Base-by-base conservation (phyloP, 2,329 filamentous ascomycete species). In the Exophiala aquamarina region DNA sequence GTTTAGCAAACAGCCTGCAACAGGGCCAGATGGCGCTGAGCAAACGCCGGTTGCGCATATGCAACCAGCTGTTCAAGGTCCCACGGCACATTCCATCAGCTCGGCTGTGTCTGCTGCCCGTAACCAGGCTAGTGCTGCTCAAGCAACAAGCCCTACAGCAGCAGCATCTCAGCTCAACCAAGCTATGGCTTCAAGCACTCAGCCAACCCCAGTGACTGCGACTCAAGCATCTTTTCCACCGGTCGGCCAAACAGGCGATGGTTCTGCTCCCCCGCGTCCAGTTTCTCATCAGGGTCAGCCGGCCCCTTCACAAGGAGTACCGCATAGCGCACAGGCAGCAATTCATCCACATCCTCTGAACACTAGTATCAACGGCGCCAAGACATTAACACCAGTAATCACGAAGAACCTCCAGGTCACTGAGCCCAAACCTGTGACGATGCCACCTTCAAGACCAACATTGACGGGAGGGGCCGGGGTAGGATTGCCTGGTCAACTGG, bases 401-500 rank as follows among this genome's bases (percentile, higher is more conserved):
- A 85, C 89, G 2, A 95, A 94, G 68, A 82, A 79, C 31, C 77
- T 97, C 38, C 84, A 86, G 36, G 81, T 85, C 5, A 77, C 82
- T 42, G 76, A 84, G 34, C 88, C 89, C 3, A 78, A 83, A 51
- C 84, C 90, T 2, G 90, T 95, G 17, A 67, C 77, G 9, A 84
- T 92, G 83, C 81, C 69, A 55, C 81, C 71, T 63, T 80, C 70
- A 9, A 84, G 93, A 6, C 93, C 93, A n/a, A 95, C 92, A 0
- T 79, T 93, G 62, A 84, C 83, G 14, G 86, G 86, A 40, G 90
- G 90, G 17, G 78, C 82, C 14, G 84, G 82, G 42, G 87, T 87
- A 54, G 83, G 83, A 5, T 79, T 86, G 1, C 86, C 86, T 43
- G 90, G 90, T 43, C 84, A 93, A 40, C 87, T 96, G 78, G 84